Percentiles rank a stretch among this genome's conserved stretches.
Conservation (phyloP, 192 early-diverging fungal genomes). For the Geosiphon pyriformis region DNA sequence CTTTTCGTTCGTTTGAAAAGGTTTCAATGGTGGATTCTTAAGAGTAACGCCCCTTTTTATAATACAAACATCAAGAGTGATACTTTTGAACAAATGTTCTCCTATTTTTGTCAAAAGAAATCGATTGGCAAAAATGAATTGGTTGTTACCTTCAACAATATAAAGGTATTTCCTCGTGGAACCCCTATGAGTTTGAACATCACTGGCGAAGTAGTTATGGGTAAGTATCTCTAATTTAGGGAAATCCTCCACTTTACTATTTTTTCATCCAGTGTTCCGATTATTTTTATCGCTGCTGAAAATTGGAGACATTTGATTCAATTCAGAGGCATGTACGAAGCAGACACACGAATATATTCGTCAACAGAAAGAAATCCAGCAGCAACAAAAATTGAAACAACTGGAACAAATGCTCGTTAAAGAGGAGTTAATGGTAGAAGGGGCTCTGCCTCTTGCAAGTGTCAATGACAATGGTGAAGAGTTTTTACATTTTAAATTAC, state of each 20-base stretch:
- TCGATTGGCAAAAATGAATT: conserved; percentile 15
- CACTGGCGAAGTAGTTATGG: conserved; percentile 5
- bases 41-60: too few relatives aligned
- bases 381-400: neutral
- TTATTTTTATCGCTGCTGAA: too few relatives aligned
- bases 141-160: conserved; percentile 22
- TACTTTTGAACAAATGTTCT: conserved; percentile 21
- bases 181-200: conserved; percentile 24
- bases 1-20: too few relatives aligned
- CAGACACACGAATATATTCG: conserved; percentile 10
- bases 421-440: too few relatives aligned
- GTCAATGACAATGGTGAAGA: neutral
- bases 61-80: too few relatives aligned
- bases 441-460: too few relatives aligned
- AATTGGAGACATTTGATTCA: too few relatives aligned
- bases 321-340: conserved; percentile 17
- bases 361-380: conserved; percentile 1
- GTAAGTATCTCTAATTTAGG: too few relatives aligned
- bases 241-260: too few relatives aligned
- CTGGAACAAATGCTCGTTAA: too few relatives aligned
- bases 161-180: conserved; percentile 23
- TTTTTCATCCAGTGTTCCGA: too few relatives aligned
- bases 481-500: conserved; percentile 19
- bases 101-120: neutral
- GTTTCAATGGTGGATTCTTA: too few relatives aligned